phyloP scores from a whole-genome alignment of 768 basidiomycete genomes.

The Calocybe cyanea region DNA sequence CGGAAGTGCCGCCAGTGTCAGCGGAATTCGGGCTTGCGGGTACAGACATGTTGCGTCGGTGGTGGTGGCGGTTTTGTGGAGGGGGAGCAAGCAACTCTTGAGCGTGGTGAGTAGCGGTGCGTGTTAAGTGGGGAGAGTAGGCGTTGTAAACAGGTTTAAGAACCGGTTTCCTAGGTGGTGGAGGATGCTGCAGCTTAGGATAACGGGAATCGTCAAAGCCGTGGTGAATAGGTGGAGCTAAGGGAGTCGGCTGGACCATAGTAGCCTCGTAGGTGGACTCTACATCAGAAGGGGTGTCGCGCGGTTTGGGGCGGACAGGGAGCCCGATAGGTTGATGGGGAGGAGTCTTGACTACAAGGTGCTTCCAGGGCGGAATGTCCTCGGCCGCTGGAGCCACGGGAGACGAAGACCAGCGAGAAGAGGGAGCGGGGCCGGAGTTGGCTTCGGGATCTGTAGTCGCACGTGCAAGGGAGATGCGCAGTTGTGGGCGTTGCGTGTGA shows the following conservation, averaged over 20 bases:
- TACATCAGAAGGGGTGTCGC: constrained; percentile 31
- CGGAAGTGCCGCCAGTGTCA: constrained; percentile 14
- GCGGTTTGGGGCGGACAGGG: constrained; percentile 27
- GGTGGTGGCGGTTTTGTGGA: constrained; percentile 7
- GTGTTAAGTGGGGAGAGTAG: neutral
- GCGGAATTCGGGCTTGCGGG: constrained; percentile 14
- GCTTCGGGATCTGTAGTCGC: constrained; percentile 27
- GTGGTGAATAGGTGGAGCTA: constrained; percentile 27
- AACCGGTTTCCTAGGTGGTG: neutral
- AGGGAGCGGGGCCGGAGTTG: constrained; percentile 15
- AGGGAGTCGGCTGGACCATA: constrained; percentile 17
- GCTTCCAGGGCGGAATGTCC: constrained; percentile 28
- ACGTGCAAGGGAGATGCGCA: constrained; percentile 42
- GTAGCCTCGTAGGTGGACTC: constrained; percentile 20
- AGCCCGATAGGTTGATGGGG: constrained; percentile 19
- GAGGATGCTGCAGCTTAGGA: constrained; percentile 7
- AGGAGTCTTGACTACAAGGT: constrained; percentile 23
- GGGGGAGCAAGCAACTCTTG: too few relatives aligned
- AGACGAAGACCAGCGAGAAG: constrained; percentile 35
- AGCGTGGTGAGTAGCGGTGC: neutral
- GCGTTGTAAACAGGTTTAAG: constrained; percentile 1
- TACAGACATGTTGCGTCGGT: constrained; percentile 21
- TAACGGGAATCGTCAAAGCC: constrained; percentile 24
- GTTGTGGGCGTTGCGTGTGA: constrained; percentile 22
- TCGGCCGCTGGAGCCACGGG: constrained; percentile 24